Evolutionary conservation across 352 stramenopile genomes (phyloP).

Genomic region (Globisporangium ultimum): DNA sequence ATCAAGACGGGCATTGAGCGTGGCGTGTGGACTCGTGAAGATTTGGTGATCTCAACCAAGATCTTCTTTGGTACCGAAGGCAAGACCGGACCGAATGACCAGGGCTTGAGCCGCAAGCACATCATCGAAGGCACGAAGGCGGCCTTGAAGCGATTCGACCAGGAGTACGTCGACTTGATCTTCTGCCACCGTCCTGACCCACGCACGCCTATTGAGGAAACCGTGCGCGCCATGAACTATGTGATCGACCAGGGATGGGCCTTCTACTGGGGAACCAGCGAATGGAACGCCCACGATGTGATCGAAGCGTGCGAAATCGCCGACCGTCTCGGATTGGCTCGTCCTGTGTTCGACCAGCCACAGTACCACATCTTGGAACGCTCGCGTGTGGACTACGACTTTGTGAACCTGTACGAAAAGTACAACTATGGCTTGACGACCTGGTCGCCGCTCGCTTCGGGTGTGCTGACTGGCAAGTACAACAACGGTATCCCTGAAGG

Average conservation of each 20-base stretch:
- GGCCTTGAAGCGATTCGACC: too few species aligned
- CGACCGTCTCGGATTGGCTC: slow-evolving; percentile 26
- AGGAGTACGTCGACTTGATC: too few species aligned
- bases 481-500: slow-evolving; percentile 69
- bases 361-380: slow-evolving; percentile 62
- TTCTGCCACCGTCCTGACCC: too few species aligned
- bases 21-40: too few species aligned
- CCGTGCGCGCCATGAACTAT: slow-evolving; percentile 52
- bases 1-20: too few species aligned
- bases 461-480: slow-evolving; percentile 81
- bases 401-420: slow-evolving; percentile 38
- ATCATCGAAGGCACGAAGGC: too few species aligned
- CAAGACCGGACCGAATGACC: too few species aligned
- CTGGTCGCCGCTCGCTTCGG: slow-evolving; percentile 67
- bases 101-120: too few species aligned
- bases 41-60: too few species aligned
- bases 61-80: too few species aligned
- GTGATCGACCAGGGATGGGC: slow-evolving; percentile 23
- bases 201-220: too few species aligned
- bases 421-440: slow-evolving; percentile 67
- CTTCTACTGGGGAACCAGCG: slow-evolving; percentile 37
- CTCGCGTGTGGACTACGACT: slow-evolving; percentile 49
- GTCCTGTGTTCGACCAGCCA: slow-evolving; percentile 40
- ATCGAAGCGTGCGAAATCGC: slow-evolving; percentile 46
- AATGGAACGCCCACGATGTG: slow-evolving; percentile 47